Evolutionary conservation across 306 rosid species (phyloP).

Genomic region (Lablab purpureus): DNA sequence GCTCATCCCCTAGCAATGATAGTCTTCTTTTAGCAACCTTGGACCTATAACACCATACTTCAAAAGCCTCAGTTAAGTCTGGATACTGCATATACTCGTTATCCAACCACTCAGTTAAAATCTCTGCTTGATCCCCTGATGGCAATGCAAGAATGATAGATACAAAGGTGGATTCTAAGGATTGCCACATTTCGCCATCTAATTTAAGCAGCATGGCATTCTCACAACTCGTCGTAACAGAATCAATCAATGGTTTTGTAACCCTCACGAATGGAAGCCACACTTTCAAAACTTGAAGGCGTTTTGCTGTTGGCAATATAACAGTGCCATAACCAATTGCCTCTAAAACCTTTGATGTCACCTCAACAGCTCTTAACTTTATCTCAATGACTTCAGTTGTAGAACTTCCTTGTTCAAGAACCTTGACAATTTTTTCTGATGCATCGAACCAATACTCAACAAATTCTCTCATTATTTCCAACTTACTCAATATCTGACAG

Average conservation of each 20-base stretch:
- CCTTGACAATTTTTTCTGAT: conserved; percentile 79
- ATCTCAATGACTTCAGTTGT: conserved; percentile 58
- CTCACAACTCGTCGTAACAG: conserved; percentile 48
- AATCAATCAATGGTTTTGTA: conserved; percentile 82
- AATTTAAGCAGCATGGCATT: conserved; percentile 54
- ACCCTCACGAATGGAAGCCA: conserved; percentile 96
- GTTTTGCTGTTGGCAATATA: conserved; percentile 71
- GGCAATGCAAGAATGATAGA: conserved; percentile 86
- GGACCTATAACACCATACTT: conserved; percentile 89
- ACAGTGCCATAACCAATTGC: conserved; percentile 81
- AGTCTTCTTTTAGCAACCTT: conserved; percentile 87
- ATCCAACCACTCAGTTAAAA: conserved; percentile 79
- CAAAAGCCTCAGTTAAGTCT: conserved; percentile 90
- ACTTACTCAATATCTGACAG: conserved; percentile 69
- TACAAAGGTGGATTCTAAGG: conserved; percentile 80
- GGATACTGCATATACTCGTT: conserved; percentile 71
- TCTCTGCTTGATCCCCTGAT: conserved; percentile 83
- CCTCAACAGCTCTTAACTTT: conserved; percentile 72
- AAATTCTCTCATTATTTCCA: conserved; percentile 84
- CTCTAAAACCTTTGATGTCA: conserved; percentile 82
- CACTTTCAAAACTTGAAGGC: conserved; percentile 72
- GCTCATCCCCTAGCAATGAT: conserved; percentile 61
- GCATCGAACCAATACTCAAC: conserved; percentile 82
- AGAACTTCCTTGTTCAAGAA: conserved; percentile 62
- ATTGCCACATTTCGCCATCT: conserved; percentile 85